Evolutionary conservation across 106 monocot species (phyloP).

Genomic region (Acorus calamus): DNA sequence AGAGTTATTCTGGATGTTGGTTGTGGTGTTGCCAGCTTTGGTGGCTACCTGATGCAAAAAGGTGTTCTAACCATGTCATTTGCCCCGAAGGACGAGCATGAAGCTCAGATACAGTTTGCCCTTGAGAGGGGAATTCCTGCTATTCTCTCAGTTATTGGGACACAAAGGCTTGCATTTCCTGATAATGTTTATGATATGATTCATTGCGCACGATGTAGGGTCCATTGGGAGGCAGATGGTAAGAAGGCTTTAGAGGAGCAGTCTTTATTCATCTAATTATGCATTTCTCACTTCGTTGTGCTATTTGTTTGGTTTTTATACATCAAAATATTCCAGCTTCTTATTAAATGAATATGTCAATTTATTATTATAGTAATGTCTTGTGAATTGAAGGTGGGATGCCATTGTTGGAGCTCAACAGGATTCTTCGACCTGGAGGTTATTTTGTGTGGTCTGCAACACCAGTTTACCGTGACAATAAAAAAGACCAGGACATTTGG

Average conservation of each 20-base stretch:
- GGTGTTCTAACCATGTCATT: conserved; percentile 76
- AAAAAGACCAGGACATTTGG: conserved; percentile 56
- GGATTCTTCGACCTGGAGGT: conserved; percentile 88
- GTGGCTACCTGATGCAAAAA: conserved; percentile 62
- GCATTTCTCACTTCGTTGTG: neutral
- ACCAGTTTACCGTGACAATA: conserved; percentile 76
- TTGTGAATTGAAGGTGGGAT: conserved; percentile 53
- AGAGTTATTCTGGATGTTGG: conserved; percentile 93
- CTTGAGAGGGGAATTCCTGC: conserved; percentile 90
- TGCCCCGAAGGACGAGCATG: conserved; percentile 92
- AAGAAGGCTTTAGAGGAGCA: conserved; percentile 10
- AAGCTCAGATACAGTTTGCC: conserved; percentile 95
- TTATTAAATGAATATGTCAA: too few species aligned
- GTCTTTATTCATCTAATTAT: neutral
- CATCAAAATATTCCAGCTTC: neutral
- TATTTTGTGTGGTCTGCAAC: conserved; percentile 94
- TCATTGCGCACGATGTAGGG: conserved; percentile 84
- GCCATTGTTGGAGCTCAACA: conserved; percentile 84
- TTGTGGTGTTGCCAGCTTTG: conserved; percentile 98
- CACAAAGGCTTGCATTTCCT: conserved; percentile 65
- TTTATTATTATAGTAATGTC: too few species aligned
- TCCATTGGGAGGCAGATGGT: conserved; percentile 92
- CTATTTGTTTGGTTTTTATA: neutral
- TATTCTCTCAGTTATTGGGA: conserved; percentile 67
- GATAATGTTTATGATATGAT: conserved; percentile 80